These are phyloP conservation scores for Lentinula guzmanii DNA, from an alignment of 768 basidiomycete genomes.

Conservation along the genomic window DNA sequence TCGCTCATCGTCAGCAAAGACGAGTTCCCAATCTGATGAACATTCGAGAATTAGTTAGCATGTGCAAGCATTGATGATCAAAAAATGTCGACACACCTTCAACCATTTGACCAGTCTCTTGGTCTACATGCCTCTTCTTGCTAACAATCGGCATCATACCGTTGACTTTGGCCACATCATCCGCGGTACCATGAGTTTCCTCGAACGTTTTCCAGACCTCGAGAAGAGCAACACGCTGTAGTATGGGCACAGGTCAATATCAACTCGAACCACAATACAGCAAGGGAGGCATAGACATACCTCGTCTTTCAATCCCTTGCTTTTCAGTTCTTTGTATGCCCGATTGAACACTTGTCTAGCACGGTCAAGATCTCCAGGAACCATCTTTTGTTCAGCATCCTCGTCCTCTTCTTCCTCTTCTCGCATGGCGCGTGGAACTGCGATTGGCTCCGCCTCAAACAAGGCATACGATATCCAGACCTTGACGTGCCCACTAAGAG, in stretches of 20 bases:
- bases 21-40: conserved; percentile 80
- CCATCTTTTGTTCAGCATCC: conserved; percentile 54
- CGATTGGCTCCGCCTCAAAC: conserved; percentile 81
- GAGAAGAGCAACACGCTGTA: conserved; percentile 82
- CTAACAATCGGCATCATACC: conserved; percentile 91
- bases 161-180: conserved; percentile 77
- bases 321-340: conserved; percentile 84
- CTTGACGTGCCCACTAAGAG: conserved; percentile 88
- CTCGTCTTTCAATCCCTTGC: conserved; percentile 80
- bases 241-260: not conserved
- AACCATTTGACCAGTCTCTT: conserved; percentile 77
- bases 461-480: conserved; percentile 95
- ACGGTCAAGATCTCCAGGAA: conserved; percentile 60
- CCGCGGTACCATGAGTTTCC: conserved; percentile 65
- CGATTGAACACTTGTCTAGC: conserved; percentile 82
- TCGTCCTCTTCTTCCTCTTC: conserved; percentile 72
- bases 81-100: conserved; percentile 53
- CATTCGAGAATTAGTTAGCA: not conserved
- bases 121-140: conserved; percentile 78
- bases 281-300: conserved; percentile 33
- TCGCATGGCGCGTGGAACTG: conserved; percentile 53
- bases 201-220: conserved; percentile 97
- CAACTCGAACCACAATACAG: not conserved
- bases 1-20: conserved; percentile 94
- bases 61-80: not conserved